Evolutionary conservation across 768 basidiomycete species (phyloP), one percentile per base, ranked within the genome.

Genomic region (Mycena vulgaris): DNA sequence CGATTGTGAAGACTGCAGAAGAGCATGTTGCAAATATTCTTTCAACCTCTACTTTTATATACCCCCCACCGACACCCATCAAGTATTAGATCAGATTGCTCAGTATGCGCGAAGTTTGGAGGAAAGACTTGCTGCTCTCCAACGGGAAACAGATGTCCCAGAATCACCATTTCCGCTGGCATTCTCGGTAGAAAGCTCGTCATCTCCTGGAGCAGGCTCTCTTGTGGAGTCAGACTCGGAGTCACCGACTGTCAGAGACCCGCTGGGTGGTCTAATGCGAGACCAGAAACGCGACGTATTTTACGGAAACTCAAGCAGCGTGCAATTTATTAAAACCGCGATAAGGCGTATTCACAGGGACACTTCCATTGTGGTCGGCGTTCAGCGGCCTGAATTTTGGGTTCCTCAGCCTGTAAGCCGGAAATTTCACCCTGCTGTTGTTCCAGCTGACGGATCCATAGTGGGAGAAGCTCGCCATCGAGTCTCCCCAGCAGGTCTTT

Each of bases 401-500:
- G 59, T 48, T 5, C 17, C 28, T 17, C 63, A 62, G 6, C 67
- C 67, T 9, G 73, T 61, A 51, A 63, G 57, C 48, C 65, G 3
- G 33, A 45, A 27, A 13, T 23, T 5, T 8, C n/a, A n/a, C n/a
- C 6, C 21, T 47, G 19, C 21, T 53, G 35, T 59, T 51, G 39
- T 39, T 48, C n/a, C 3, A 35, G 9, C 37, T 37, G 33, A 48
- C 59, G 68, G 10, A 1, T 27, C 52, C 17, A 16, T 56, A 85
- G 85, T 84, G 84, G 83, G 83, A 85, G 65, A 66, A 49, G 25
- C 58, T 77, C 8, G 75, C 75, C 30, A 72, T 78, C 27, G 74
- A 76, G 6, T 47, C 71, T 5, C 70, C 68, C 7, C 67, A 74
- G 0, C 85, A 81, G 55, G 69, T 70, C 30, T 91, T 86, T 66